A percentile compares a stretch with the other conserved stretches of the same genome.
Evolutionary conservation across 116 monocot genomes (phyloP).

Genomic region (Papilionanthe hybrid): DNA sequence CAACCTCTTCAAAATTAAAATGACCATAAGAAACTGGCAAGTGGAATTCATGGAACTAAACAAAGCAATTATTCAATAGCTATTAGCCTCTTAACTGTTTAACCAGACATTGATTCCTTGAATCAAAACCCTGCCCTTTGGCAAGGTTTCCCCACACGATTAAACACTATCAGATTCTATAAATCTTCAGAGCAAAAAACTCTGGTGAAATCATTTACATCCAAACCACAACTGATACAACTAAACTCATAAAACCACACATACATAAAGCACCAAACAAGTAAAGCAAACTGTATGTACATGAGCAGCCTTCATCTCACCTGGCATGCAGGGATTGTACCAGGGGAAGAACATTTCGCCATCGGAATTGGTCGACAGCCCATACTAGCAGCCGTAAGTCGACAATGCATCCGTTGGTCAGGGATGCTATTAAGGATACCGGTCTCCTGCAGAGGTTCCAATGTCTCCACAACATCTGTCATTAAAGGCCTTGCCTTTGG

Average conservation of each 20-base stretch:
- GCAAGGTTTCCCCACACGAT: background rate
- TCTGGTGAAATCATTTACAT: background rate
- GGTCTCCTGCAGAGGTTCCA: constrained; percentile 42
- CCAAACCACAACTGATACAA: background rate
- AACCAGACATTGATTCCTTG: too few species aligned
- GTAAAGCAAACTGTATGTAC: background rate
- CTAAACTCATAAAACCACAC: background rate
- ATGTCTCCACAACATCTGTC: constrained; percentile 60
- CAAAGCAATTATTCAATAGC: background rate
- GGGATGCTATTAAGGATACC: background rate
- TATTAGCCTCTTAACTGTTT: background rate
- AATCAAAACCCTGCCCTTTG: constrained; percentile 1
- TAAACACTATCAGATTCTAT: too few species aligned
- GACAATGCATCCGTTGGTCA: constrained; percentile 19
- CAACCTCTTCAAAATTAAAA: too few species aligned
- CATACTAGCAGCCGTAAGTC: constrained; percentile 4
- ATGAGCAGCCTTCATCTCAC: constrained; percentile 23
- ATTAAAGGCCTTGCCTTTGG: constrained; percentile 69
- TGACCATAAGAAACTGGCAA: too few species aligned
- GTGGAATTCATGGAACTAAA: background rate
- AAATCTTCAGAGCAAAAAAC: background rate
- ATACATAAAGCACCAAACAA: background rate
- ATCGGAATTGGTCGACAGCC: constrained; percentile 33
- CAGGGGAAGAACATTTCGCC: constrained; percentile 23
- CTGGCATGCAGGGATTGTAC: constrained; percentile 30